These are phyloP conservation scores for Curvularia sp. DNA, from an alignment of 2,329 filamentous ascomycete genomes.

Conservation along the genomic window DNA sequence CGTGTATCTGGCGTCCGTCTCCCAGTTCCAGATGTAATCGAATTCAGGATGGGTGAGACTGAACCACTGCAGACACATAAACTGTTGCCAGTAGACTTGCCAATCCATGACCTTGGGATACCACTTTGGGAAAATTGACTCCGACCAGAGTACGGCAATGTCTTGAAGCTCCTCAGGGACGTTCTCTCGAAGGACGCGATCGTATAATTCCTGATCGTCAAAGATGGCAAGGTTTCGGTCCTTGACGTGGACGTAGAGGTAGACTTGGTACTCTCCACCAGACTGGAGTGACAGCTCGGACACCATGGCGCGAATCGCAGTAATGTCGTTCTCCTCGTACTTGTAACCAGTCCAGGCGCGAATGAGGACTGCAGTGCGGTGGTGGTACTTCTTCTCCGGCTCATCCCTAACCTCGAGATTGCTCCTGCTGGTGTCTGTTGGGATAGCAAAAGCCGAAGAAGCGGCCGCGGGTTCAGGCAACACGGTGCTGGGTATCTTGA, in stretches of 20 bases:
- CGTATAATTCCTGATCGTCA: slow-evolving; percentile 65
- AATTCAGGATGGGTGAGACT: slow-evolving; percentile 78
- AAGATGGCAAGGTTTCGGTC: slow-evolving; percentile 65
- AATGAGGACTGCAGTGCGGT: slow-evolving; percentile 56
- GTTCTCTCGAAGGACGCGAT: slow-evolving; percentile 65
- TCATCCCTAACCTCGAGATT: slow-evolving; percentile 36
- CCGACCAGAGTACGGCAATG: slow-evolving; percentile 78
- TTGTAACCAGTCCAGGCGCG: slow-evolving; percentile 57
- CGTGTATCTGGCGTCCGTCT: slow-evolving; percentile 79
- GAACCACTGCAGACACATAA: slow-evolving; percentile 78
- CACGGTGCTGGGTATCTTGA: slow-evolving; percentile 38
- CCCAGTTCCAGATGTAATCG: slow-evolving; percentile 84
- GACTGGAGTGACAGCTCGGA: slow-evolving; percentile 55
- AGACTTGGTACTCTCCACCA: slow-evolving; percentile 58
- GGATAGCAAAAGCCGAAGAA: slow-evolving; percentile 40
- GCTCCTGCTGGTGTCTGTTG: slow-evolving; percentile 36
- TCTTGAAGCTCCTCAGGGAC: slow-evolving; percentile 73
- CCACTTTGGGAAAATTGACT: slow-evolving; percentile 58
- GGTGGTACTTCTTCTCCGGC: slow-evolving; percentile 46
- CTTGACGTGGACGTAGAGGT: slow-evolving; percentile 58
- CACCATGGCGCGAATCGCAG: slow-evolving; percentile 55
- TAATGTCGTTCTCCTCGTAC: slow-evolving; percentile 57
- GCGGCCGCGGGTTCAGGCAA: slow-evolving; percentile 36
- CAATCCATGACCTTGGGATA: slow-evolving; percentile 59
- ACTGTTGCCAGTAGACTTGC: slow-evolving; percentile 65